Percentiles rank a stretch among this genome's conserved stretches.
Conservation (phyloP, 2,329 filamentous ascomycete genomes). For the Rutstroemia sydowiana region DNA sequence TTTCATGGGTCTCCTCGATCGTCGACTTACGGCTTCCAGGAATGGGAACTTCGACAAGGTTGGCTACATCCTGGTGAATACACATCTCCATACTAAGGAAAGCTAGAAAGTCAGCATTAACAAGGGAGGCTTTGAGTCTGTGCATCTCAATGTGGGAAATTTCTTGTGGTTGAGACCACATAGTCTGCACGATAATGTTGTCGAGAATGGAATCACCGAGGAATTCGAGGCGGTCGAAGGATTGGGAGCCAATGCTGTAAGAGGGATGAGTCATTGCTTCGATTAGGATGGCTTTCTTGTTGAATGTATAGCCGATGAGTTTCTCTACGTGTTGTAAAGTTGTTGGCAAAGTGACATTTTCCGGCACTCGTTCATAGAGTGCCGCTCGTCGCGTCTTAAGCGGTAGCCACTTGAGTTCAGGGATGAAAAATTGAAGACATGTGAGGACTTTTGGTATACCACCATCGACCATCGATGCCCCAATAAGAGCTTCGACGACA, state of each 20-base stretch:
- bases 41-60: slow-evolving; percentile 9
- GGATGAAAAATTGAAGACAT: slow-evolving; percentile 61
- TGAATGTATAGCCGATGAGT: slow-evolving; percentile 66
- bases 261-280: slow-evolving; percentile 80
- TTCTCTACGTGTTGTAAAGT: slow-evolving; percentile 46
- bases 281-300: slow-evolving; percentile 57
- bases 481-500: slow-evolving; percentile 78
- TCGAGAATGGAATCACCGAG: slow-evolving; percentile 83
- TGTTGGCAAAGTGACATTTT: slow-evolving; percentile 30
- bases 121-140: slow-evolving; percentile 63
- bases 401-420: slow-evolving; percentile 48
- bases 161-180: slow-evolving; percentile 41
- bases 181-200: slow-evolving; percentile 57
- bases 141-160: slow-evolving; percentile 62
- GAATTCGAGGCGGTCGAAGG: slow-evolving; percentile 74
- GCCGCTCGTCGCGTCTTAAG: slow-evolving; percentile 35
- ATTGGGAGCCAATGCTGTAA: slow-evolving; percentile 38
- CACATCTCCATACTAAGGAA: slow-evolving; percentile 61
- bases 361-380: slow-evolving; percentile 38
- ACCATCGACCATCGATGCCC: slow-evolving; percentile 63
- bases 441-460: slow-evolving; percentile 54
- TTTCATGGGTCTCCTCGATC: slow-evolving; percentile 8
- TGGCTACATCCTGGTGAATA: slow-evolving; percentile 30
- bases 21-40: neutral
- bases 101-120: slow-evolving; percentile 73